Base-by-base conservation (phyloP, 805 yeast species). In the Kurtzmaniella cleridarum region DNA sequence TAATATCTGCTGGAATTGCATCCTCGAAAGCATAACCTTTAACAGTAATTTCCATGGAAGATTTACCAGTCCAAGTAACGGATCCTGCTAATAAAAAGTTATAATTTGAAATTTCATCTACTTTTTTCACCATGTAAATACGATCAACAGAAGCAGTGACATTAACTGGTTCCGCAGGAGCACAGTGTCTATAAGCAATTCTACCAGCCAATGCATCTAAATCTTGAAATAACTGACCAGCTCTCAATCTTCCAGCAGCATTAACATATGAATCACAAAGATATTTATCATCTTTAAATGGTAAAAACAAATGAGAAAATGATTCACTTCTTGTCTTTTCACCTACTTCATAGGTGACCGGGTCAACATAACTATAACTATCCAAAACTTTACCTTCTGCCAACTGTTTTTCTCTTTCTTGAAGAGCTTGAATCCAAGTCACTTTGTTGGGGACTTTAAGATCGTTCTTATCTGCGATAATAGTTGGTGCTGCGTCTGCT, bases 101-200 rank as follows among this genome's bases (percentile, higher is more conserved):
- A 62, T 75, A 82, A 45, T 79, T 76, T 40, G 73, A 69, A 44
- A 89, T 78, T 51, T 82, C 87, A 52, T 88, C 95, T 30, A 89
- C 76, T 49, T 88, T 81, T 60, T 84, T 84, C 42, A 88, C 78
- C 78, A 90, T 80, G 57, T 85, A 84, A 48, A 90, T 87, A 47
- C 96, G 70, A 63, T 91, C 97, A 20, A 90, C 96, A 20, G 93
- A 81, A 1, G 97, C 97, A 8, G 98, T 90, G 32, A 90, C 98
- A 57, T 90, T 84, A 60, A 89, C 88, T 9, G 98, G 97, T 56
- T 85, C 89, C 0, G 96, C 95, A 0, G 98, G 98, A n/a, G 84
- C 73, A 62, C 95, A 86, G 59, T 90, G 97, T 54, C 85, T 76
- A 59, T 89, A 85, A 16, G 96, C 95, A 51, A 90, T 89, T 55